Percentiles rank a stretch among this genome's conserved stretches.
phyloP scores from a whole-genome alignment of 495 filamentous ascomycete genomes.

The Podospora sp. region DNA sequence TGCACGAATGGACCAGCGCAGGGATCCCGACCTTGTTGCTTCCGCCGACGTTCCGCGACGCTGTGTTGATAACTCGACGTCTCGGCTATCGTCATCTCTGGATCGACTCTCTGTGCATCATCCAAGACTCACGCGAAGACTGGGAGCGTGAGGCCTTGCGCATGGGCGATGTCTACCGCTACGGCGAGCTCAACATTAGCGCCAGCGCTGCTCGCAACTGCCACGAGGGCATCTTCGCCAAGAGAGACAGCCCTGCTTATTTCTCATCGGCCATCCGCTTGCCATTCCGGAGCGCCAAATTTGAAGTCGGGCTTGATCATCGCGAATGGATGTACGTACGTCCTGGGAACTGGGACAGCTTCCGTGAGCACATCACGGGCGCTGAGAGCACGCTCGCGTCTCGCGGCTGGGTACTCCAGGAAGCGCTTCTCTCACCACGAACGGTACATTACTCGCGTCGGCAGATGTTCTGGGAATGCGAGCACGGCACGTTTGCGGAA shows the following conservation, averaged over 20 bases:
- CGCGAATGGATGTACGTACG: slow-evolving; percentile 4
- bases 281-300: not conserved
- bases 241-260: not conserved
- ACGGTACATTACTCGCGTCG: slow-evolving; percentile 5
- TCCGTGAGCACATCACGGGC: not conserved
- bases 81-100: slow-evolving; percentile 31
- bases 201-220: slow-evolving; percentile 25
- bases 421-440: slow-evolving; percentile 5
- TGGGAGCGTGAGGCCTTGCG: slow-evolving; percentile 36
- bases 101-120: slow-evolving; percentile 21
- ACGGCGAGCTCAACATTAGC: slow-evolving; percentile 35
- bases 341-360: not conserved
- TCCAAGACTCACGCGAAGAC: slow-evolving; percentile 22
- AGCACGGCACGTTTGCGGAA: slow-evolving; percentile 7
- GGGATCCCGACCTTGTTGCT: not conserved
- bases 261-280: not conserved
- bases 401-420: slow-evolving; percentile 17
- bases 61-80: slow-evolving; percentile 3
- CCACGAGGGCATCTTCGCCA: slow-evolving; percentile 12
- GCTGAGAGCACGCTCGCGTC: not conserved
- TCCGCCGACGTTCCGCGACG: slow-evolving; percentile 8
- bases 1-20: not conserved
- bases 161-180: slow-evolving; percentile 43
- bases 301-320: not conserved
- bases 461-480: slow-evolving; percentile 2